Evolutionary conservation across 768 basidiomycete species (phyloP).

Genomic region (Rhizopogon vesiculosus): DNA sequence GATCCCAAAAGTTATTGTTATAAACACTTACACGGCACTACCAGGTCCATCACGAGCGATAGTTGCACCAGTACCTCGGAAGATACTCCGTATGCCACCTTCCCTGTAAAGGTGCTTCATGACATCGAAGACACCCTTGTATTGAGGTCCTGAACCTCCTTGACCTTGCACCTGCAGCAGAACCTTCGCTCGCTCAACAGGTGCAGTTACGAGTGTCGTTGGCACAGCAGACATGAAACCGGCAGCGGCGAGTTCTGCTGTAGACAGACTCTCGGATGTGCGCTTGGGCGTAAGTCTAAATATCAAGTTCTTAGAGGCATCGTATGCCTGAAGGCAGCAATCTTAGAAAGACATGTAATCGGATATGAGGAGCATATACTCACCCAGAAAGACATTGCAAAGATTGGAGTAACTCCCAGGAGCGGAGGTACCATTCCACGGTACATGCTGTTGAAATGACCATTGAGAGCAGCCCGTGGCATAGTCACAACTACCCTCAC

Average conservation of each 20-base stretch:
- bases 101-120: constrained; percentile 88
- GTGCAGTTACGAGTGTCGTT: constrained; percentile 87
- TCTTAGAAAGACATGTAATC: constrained; percentile 4
- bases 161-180: constrained; percentile 93
- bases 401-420: constrained; percentile 95
- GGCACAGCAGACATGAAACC: constrained; percentile 95
- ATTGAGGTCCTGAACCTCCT: constrained; percentile 62
- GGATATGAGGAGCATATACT: constrained; percentile 12
- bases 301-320: constrained; percentile 86
- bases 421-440: constrained; percentile 93
- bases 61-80: constrained; percentile 91
- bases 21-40: constrained; percentile 77
- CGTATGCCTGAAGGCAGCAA: constrained; percentile 66
- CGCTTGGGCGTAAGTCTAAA: constrained; percentile 76
- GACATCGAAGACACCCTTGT: constrained; percentile 91
- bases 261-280: constrained; percentile 54
- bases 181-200: constrained; percentile 96
- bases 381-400: constrained; percentile 98
- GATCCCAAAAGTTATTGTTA: background rate
- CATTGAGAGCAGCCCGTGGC: constrained; percentile 1
- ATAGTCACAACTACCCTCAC: constrained; percentile 35
- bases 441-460: constrained; percentile 55
- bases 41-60: constrained; percentile 94
- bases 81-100: constrained; percentile 89
- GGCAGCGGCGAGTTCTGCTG: constrained; percentile 80